Conservation (phyloP, 192 early-diverging fungal genomes). For the Rhizophagus sp. region DNA sequence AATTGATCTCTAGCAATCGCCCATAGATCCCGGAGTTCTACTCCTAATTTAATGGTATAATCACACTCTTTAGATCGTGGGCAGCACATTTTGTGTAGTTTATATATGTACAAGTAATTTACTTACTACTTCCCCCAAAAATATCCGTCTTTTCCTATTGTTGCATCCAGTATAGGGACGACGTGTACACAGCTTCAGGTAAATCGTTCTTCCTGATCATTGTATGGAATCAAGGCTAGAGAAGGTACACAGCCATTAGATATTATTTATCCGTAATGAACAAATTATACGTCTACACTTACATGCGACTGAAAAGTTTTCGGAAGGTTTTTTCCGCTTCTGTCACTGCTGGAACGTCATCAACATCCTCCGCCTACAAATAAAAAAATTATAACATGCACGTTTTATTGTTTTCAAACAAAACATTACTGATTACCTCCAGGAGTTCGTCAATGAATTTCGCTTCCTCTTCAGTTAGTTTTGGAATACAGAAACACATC, state of each 20-base stretch:
- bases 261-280: constrained; percentile 9
- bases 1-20: constrained; percentile 29
- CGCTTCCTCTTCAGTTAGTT: constrained; percentile 28
- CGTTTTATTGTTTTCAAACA: constrained; percentile 21
- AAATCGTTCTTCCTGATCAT: constrained; percentile 31
- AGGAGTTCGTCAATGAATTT: constrained; percentile 25
- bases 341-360: constrained; percentile 6
- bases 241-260: constrained; percentile 13
- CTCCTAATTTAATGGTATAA: constrained; percentile 32
- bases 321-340: constrained; percentile 1
- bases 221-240: constrained; percentile 12
- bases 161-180: constrained; percentile 18
- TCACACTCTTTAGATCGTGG: constrained; percentile 30
- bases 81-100: constrained; percentile 28
- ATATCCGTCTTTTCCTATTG: constrained; percentile 18
- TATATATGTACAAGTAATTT: constrained; percentile 24
- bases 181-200: constrained; percentile 14
- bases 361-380: constrained; percentile 24
- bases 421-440: constrained; percentile 22
- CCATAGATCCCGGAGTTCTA: constrained; percentile 29
- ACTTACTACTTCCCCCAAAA: constrained; percentile 31
- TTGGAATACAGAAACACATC: constrained; percentile 17
- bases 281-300: constrained; percentile 24
- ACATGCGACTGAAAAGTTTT: constrained; percentile 28
- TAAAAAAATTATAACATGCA: constrained; percentile 16